Percentiles rank a stretch among this genome's conserved stretches.
These are phyloP conservation scores for Rachicladosporium sp. DNA, from an alignment of 2,329 filamentous ascomycete species.

Conservation along the genomic window DNA sequence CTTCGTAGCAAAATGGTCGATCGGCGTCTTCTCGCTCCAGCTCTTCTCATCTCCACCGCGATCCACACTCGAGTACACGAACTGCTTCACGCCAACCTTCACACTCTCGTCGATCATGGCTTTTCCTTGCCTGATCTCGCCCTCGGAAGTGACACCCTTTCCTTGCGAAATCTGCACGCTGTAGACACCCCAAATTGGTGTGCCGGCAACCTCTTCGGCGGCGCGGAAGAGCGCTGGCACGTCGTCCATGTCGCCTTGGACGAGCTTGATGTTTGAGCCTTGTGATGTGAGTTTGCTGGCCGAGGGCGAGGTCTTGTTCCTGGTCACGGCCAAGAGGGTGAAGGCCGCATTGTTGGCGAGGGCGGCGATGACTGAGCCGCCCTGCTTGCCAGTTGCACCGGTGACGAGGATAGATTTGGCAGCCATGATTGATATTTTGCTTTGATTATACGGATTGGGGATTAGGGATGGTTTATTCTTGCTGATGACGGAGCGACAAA, in stretches of 20 bases:
- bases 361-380: constrained; percentile 30
- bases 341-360: constrained; percentile 26
- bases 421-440: constrained; percentile 9
- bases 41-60: constrained; percentile 45
- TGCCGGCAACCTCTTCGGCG: constrained; percentile 26
- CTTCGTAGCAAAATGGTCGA: constrained; percentile 48
- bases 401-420: constrained; percentile 32
- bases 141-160: constrained; percentile 29
- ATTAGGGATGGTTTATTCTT: too few species aligned
- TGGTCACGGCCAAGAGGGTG: constrained; percentile 45
- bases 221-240: constrained; percentile 37
- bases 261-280: constrained; percentile 37
- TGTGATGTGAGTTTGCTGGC: constrained; percentile 37
- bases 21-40: constrained; percentile 41
- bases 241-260: constrained; percentile 44
- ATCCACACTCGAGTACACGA: constrained; percentile 54
- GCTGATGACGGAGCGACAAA: too few species aligned
- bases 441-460: too few species aligned
- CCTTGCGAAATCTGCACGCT: constrained; percentile 44
- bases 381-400: constrained; percentile 36
- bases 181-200: constrained; percentile 40
- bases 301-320: constrained; percentile 35
- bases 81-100: constrained; percentile 44
- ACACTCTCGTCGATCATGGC: constrained; percentile 47
- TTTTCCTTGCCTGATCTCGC: constrained; percentile 46